Evolutionary conservation across 2,329 filamentous ascomycete species (phyloP).

Genomic region (Hymenoscyphus occultus): DNA sequence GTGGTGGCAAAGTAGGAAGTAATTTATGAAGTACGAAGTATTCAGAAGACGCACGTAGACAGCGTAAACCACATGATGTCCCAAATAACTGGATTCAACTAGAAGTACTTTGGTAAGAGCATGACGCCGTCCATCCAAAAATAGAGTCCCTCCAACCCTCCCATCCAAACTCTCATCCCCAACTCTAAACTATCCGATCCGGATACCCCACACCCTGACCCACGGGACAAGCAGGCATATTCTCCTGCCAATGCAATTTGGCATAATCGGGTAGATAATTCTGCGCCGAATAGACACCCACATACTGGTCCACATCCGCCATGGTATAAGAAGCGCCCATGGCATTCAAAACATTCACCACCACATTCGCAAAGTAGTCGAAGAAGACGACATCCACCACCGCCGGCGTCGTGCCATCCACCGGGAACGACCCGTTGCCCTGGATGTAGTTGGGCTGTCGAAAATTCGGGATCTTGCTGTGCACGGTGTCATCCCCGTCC

Average conservation of each 20-base stretch:
- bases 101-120: too few species aligned
- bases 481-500: conserved; percentile 87
- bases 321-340: conserved; percentile 33
- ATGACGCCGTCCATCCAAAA: too few species aligned
- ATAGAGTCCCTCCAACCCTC: too few species aligned
- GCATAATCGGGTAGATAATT: conserved; percentile 37
- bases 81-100: too few species aligned
- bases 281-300: conserved; percentile 32
- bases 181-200: conserved; percentile 5
- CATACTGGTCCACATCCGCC: conserved; percentile 30
- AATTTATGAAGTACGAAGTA: too few species aligned
- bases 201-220: conserved; percentile 28
- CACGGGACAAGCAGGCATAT: conserved; percentile 32
- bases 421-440: conserved; percentile 60
- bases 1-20: too few species aligned
- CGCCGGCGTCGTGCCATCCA: conserved; percentile 51
- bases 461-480: conserved; percentile 71
- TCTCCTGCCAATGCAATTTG: conserved; percentile 29
- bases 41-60: too few species aligned
- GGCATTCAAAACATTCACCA: conserved; percentile 66
- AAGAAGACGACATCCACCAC: conserved; percentile 85
- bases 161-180: too few species aligned
- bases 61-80: too few species aligned
- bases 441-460: conserved; percentile 79
- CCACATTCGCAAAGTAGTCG: conserved; percentile 80